Evolutionary conservation across 768 basidiomycete species (phyloP).

Genomic region (Pisolithus microcarpus): DNA sequence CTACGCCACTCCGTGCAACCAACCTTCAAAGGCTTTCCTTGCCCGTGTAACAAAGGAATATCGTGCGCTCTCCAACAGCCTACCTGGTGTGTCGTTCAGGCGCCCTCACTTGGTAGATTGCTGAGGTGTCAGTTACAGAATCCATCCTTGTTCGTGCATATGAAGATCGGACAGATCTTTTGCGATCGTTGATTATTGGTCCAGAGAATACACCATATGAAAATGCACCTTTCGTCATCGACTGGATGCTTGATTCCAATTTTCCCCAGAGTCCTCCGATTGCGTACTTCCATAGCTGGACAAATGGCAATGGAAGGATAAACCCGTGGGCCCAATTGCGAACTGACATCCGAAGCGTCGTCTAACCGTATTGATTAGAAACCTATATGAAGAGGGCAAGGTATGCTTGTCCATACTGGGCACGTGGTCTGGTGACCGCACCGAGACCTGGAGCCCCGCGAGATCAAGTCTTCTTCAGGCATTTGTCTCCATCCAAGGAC

Average conservation of each 20-base stretch:
- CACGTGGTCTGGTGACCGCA: constrained; percentile 87
- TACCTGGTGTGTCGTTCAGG: constrained; percentile 60
- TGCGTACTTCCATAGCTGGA: constrained; percentile 91
- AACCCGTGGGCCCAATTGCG: constrained; percentile 56
- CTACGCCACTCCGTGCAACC: constrained; percentile 49
- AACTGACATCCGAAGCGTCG: not conserved
- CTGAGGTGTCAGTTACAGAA: constrained; percentile 37
- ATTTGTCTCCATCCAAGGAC: constrained; percentile 88
- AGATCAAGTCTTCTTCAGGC: constrained; percentile 87
- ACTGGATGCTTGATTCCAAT: constrained; percentile 83
- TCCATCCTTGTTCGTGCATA: constrained; percentile 86
- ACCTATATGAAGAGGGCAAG: constrained; percentile 93
- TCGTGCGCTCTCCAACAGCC: constrained; percentile 63
- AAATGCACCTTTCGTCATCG: constrained; percentile 91
- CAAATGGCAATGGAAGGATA: constrained; percentile 87
- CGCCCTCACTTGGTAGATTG: not conserved
- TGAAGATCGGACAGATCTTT: constrained; percentile 81
- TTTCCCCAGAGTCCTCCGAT: constrained; percentile 78
- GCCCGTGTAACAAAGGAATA: constrained; percentile 79
- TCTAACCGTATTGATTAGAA: constrained; percentile 36
- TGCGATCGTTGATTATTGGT: constrained; percentile 85
- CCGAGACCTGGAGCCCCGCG: constrained; percentile 79
- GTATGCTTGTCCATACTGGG: constrained; percentile 88
- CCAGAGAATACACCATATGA: constrained; percentile 94
- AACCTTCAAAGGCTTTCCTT: constrained; percentile 68